Conservation (phyloP, 805 yeast species). For the Saturnispora gosingensis region DNA sequence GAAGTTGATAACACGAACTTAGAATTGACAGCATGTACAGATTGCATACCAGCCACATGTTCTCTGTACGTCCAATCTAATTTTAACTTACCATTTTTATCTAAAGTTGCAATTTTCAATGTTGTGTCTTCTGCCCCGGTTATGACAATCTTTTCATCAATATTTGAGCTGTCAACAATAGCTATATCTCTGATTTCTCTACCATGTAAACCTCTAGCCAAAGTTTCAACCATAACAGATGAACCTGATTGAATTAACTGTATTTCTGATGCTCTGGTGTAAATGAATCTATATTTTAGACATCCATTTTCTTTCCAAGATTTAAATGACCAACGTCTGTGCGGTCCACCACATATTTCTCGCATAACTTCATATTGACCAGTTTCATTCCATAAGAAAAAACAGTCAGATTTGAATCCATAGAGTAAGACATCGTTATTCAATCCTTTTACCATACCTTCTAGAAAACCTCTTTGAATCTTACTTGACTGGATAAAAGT, state of each 20-base stretch:
- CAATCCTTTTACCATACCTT: slow-evolving; percentile 49
- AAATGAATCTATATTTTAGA: slow-evolving; percentile 38
- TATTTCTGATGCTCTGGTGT: slow-evolving; percentile 48
- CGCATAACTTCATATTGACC: slow-evolving; percentile 58
- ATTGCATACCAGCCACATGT: slow-evolving; percentile 86
- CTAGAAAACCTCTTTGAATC: slow-evolving; percentile 68
- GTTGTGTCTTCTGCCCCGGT: slow-evolving; percentile 90
- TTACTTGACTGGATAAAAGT: slow-evolving; percentile 38
- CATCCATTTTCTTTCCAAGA: slow-evolving; percentile 15
- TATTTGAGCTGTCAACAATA: slow-evolving; percentile 29
- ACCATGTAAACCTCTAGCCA: slow-evolving; percentile 74
- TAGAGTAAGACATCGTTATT: slow-evolving; percentile 44
- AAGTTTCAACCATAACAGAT: slow-evolving; percentile 18
- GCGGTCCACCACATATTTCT: slow-evolving; percentile 85
- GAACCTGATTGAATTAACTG: slow-evolving; percentile 29
- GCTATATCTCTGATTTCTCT: slow-evolving; percentile 78
- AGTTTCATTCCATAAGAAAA: slow-evolving; percentile 78
- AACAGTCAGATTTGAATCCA: slow-evolving; percentile 76
- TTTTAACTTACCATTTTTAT: slow-evolving; percentile 33
- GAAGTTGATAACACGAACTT: slow-evolving; percentile 47
- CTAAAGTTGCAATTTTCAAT: slow-evolving; percentile 44
- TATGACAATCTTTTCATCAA: slow-evolving; percentile 37
- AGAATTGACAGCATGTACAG: slow-evolving; percentile 50
- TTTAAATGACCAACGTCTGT: slow-evolving; percentile 68
- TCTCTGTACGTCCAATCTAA: slow-evolving; percentile 57